Evolutionary conservation across 495 filamentous ascomycete genomes (phyloP).

Genomic region (Aspergillus affinis): DNA sequence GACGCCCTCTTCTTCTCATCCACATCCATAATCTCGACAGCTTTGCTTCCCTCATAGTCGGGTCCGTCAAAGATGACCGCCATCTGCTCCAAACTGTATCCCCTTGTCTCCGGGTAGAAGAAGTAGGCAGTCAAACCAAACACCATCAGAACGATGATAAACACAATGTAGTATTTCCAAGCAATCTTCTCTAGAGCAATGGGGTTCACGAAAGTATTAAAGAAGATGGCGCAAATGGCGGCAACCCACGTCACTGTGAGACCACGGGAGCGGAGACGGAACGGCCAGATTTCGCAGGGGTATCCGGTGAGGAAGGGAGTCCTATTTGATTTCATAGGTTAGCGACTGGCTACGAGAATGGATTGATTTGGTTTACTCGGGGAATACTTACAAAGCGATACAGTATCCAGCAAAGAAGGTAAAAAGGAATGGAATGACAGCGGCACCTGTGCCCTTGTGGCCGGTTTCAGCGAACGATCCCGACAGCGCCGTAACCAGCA

Average conservation of each 20-base stretch:
- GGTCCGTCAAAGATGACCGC: conserved; percentile 36
- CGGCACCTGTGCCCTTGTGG: conserved; percentile 38
- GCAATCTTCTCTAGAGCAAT: conserved; percentile 54
- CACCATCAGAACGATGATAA: conserved; percentile 52
- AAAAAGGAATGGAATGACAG: conserved; percentile 61
- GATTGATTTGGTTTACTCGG: background rate
- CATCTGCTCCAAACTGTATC: conserved; percentile 63
- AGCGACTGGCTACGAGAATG: background rate
- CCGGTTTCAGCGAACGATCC: conserved; percentile 47
- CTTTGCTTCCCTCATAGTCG: background rate
- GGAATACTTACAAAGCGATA: conserved; percentile 48
- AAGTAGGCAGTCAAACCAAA: conserved; percentile 57
- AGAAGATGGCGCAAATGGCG: conserved; percentile 53
- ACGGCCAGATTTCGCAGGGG: conserved; percentile 64
- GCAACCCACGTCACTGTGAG: conserved; percentile 62
- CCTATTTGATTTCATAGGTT: conserved; percentile 6
- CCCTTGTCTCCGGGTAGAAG: conserved; percentile 65
- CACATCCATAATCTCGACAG: no score
- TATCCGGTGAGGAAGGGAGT: conserved; percentile 64
- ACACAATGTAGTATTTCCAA: conserved; percentile 63
- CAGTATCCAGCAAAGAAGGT: conserved; percentile 57
- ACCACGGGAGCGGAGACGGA: conserved; percentile 63
- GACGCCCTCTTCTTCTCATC: no score
- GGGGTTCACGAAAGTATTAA: conserved; percentile 58
- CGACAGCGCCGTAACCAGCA: conserved; percentile 55